Evolutionary conservation across 2,329 filamentous ascomycete species (phyloP), one percentile per base, ranked within the genome.

Genomic region (Cladosporium sp.): DNA sequence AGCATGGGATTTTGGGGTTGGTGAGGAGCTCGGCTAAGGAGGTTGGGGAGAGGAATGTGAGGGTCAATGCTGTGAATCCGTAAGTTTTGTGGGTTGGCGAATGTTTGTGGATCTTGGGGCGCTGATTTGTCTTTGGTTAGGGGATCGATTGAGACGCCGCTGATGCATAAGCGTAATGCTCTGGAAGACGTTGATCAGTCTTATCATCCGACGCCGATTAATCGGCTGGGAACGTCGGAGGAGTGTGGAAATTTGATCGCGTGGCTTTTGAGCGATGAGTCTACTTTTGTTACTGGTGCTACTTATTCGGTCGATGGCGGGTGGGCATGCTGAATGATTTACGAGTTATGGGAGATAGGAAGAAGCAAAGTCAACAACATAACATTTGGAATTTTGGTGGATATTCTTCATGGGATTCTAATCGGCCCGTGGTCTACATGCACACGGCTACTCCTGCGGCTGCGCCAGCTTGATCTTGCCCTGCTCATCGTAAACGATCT

Each of bases 401-500:
- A 27, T 29, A 22, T 38, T 18, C 29, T 38, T 46, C 43, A 33
- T 38, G 5, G 15, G 3, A 22, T 46, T 33, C 38, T 27, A 20
- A 30, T 16, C 4, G 13, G 32, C 4, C 9, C 22, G 22, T 27
- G 5, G 9, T 27, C 22, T 27, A 27, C 22, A 27, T 9, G 9
- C 4, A 27, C 22, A 5, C 18, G 13, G 20, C 45, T 48, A 48
- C 27, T 48, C 36, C 49, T 61, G 59, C 13, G 59, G 54, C 30
- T 57, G 33, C 18, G 60, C 63, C 41, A 72, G 50, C 51, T 65
- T 62, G 53, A 88, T 86, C 60, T 74, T 79, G 0, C 84, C 86
- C 32, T 82, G 74, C 7, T 71, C 72, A 63, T 87, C 80, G 65
- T 89, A 88, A 35, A 83, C 81, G 53, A 90, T 82, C 75, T 90